Evolutionary conservation across 2,329 filamentous ascomycete genomes (phyloP).

Genomic region (Scopulariopsis brevicaulis): DNA sequence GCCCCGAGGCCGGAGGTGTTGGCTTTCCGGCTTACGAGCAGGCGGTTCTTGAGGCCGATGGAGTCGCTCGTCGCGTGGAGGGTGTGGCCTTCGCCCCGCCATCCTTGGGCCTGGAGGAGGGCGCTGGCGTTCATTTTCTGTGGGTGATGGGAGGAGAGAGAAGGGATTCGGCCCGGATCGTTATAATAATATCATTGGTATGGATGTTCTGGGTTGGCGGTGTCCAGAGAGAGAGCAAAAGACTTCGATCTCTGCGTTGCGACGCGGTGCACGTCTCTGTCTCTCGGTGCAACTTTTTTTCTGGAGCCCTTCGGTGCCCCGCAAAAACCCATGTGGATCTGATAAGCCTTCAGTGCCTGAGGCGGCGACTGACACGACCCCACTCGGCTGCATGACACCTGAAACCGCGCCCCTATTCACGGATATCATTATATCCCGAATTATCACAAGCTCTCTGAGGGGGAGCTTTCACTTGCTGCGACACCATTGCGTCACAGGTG

Average conservation of each 20-base stretch:
- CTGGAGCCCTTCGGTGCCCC: background rate
- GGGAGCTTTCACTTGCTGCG: background rate
- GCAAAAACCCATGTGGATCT: background rate
- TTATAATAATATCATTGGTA: background rate
- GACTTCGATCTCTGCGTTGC: background rate
- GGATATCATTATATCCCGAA: background rate
- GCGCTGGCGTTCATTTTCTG: conserved; percentile 70
- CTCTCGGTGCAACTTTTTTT: background rate
- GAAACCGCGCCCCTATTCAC: background rate
- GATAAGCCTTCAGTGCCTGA: background rate
- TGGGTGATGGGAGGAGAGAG: background rate
- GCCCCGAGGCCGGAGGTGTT: conserved; percentile 74
- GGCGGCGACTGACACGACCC: background rate
- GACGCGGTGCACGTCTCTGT: background rate
- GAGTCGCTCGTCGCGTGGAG: conserved; percentile 64
- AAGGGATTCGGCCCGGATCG: background rate
- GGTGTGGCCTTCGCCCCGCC: conserved; percentile 80
- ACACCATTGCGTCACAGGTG: conserved; percentile 4
- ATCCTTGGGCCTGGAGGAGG: conserved; percentile 76
- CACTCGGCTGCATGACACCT: background rate
- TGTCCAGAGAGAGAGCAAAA: background rate
- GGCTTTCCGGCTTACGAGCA: conserved; percentile 73
- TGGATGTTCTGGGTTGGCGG: background rate
- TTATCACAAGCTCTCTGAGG: background rate
- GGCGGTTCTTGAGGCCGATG: conserved; percentile 70